Conservation (phyloP, 345 rosid genomes). For the Cardiospermum halicacabum region DNA sequence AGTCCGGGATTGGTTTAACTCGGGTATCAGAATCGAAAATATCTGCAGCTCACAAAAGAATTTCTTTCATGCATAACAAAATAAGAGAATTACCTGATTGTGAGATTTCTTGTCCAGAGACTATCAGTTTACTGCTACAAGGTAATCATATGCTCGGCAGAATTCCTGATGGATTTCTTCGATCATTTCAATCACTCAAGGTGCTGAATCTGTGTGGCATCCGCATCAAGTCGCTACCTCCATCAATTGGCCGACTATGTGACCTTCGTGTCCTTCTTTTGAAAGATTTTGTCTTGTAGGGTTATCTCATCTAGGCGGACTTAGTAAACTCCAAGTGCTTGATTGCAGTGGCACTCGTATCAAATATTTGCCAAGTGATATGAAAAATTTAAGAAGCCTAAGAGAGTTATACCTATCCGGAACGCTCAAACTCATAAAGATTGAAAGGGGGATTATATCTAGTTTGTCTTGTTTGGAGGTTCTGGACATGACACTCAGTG, state of each 20-base stretch:
- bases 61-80: conserved; percentile 38
- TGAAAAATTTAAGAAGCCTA: conserved; percentile 26
- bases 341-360: conserved; percentile 35
- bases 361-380: conserved; percentile 24
- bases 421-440: conserved; percentile 30
- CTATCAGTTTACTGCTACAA: conserved; percentile 30
- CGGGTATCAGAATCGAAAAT: conserved; percentile 20
- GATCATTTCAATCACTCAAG: conserved; percentile 16
- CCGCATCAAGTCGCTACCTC: background rate
- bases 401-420: conserved; percentile 28
- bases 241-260: too few relatives aligned
- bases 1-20: conserved; percentile 24
- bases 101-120: conserved; percentile 19
- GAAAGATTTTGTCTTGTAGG: conserved; percentile 25
- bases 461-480: conserved; percentile 21
- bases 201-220: conserved; percentile 29
- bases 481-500: background rate
- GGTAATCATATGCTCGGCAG: conserved; percentile 23
- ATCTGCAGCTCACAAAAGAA: conserved; percentile 19
- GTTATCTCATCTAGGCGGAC: conserved; percentile 26
- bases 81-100: conserved; percentile 20
- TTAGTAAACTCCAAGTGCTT: conserved; percentile 31
- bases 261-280: conserved; percentile 31
- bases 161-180: conserved; percentile 25
- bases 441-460: conserved; percentile 24